A percentile compares a stretch with the other conserved stretches of the same genome.
These are phyloP conservation scores for Boletus subparvulus DNA, from an alignment of 768 basidiomycete genomes.

Conservation along the genomic window DNA sequence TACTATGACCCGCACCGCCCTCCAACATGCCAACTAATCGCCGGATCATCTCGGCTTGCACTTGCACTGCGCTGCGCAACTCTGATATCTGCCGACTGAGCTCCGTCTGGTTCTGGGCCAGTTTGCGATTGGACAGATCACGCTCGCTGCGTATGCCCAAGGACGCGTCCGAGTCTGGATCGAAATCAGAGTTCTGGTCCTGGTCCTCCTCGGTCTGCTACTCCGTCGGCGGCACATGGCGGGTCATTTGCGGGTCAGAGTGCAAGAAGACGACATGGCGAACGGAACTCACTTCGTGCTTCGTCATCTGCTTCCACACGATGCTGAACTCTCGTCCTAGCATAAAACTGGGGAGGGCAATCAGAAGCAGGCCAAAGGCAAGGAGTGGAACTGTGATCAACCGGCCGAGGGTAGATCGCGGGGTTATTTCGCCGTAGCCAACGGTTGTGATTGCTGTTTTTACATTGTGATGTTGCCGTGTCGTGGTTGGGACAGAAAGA, in stretches of 20 bases:
- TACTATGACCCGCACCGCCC: neutral
- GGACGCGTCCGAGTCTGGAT: neutral
- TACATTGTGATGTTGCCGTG: neutral
- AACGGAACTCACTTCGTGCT: slow-evolving; percentile 38
- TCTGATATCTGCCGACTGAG: slow-evolving; percentile 64
- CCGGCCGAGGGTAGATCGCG: slow-evolving; percentile 83
- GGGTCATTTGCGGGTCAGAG: neutral
- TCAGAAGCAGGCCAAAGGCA: slow-evolving; percentile 82
- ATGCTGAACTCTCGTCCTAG: slow-evolving; percentile 88
- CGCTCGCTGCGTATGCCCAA: slow-evolving; percentile 17
- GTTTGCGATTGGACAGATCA: slow-evolving; percentile 58
- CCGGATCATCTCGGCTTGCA: slow-evolving; percentile 53
- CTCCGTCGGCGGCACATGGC: neutral
- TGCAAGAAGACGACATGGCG: neutral
- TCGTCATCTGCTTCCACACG: slow-evolving; percentile 83
- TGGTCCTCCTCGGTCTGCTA: slow-evolving; percentile 2
- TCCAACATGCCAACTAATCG: slow-evolving; percentile 23
- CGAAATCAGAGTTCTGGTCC: neutral
- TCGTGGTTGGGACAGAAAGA: neutral
- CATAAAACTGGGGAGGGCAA: slow-evolving; percentile 90
- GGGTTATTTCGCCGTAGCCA: slow-evolving; percentile 91
- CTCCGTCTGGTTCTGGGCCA: slow-evolving; percentile 66
- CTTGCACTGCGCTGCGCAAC: slow-evolving; percentile 53
- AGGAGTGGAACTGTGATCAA: slow-evolving; percentile 84
- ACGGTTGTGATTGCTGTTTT: slow-evolving; percentile 78